Conservation (phyloP, 257 asterid species). For the Verbascum thapsus region DNA sequence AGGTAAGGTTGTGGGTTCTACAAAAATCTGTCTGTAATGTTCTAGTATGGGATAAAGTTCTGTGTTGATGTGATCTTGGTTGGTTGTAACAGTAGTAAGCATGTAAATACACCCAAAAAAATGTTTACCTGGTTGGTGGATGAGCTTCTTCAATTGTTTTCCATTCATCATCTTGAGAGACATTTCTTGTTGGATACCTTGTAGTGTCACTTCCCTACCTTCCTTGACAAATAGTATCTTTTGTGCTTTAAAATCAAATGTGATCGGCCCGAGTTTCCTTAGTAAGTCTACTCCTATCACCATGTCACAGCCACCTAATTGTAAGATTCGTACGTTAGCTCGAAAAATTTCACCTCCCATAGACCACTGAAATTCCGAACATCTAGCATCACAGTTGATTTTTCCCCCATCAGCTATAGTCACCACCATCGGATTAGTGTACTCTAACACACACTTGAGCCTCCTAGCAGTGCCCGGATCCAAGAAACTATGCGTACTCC, state of each 20-base stretch:
- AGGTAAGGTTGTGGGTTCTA: neutral
- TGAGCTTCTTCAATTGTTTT: neutral
- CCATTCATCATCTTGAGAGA: neutral
- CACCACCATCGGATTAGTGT: neutral
- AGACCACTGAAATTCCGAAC: neutral
- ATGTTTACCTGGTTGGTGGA: too few species aligned
- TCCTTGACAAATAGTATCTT: neutral
- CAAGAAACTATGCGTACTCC: neutral
- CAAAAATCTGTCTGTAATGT: neutral
- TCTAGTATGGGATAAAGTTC: neutral
- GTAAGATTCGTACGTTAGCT: neutral
- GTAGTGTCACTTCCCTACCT: neutral
- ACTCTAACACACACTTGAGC: neutral
- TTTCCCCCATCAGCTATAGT: neutral
- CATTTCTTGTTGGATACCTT: neutral
- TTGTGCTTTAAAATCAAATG: neutral
- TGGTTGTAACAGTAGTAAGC: too few species aligned
- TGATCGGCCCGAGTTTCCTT: neutral
- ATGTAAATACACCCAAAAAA: too few species aligned
- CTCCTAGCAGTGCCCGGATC: neutral
- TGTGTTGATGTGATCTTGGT: too few species aligned
- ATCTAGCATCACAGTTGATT: neutral
- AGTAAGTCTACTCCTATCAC: slow-evolving; percentile 3
- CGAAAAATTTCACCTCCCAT: neutral
- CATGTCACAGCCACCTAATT: neutral